Conservation (phyloP, 2,329 filamentous ascomycete genomes). For the Coniochaeta sp. region DNA sequence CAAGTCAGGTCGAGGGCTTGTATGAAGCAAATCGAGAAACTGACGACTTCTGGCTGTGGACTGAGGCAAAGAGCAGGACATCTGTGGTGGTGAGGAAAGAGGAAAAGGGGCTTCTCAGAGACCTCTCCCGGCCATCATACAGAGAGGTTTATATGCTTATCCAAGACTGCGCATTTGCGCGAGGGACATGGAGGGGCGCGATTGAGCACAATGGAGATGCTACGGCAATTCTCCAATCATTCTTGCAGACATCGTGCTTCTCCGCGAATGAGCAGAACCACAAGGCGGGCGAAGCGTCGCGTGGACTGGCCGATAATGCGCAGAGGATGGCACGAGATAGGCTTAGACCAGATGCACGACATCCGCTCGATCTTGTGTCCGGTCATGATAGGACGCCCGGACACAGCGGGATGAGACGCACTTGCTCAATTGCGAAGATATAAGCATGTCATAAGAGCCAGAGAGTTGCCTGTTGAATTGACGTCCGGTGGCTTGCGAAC, state of each 20-base stretch:
- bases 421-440: conserved; percentile 1
- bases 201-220: not conserved
- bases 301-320: not conserved
- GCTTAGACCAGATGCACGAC: conserved; percentile 1
- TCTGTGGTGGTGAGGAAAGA: not conserved
- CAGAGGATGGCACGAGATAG: not conserved
- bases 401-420: not conserved
- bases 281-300: not conserved
- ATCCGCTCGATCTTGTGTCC: not conserved
- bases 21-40: not conserved
- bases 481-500: not conserved
- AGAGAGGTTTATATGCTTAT: not conserved
- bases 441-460: not conserved
- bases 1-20: not conserved
- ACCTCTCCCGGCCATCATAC: not conserved
- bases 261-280: not conserved
- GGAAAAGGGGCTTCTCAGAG: not conserved
- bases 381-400: not conserved
- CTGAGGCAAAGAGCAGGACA: not conserved
- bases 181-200: not conserved
- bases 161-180: not conserved
- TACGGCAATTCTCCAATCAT: not conserved
- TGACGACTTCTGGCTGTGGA: not conserved
- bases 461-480: not conserved
- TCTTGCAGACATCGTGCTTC: not conserved